Evolutionary conservation across 78 protist species (phyloP), one percentile per base, ranked within the genome.

Genomic region (Dictyostelium brefeldianum): DNA sequence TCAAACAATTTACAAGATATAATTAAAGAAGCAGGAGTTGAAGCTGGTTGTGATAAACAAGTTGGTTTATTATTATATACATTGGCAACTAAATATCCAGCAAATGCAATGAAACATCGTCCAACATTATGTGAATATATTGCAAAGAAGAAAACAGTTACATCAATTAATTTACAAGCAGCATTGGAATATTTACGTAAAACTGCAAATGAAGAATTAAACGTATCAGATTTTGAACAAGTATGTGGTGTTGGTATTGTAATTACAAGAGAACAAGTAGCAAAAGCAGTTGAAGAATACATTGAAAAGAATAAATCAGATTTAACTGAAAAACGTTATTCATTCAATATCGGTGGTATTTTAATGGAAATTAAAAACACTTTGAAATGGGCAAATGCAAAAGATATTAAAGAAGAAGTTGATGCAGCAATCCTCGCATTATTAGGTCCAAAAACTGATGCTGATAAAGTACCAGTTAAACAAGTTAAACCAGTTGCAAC

Each of bases 211-310:
- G 85, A 91, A 18, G 83, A 71, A 15, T 25, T 94, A 18, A 48
- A 82, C 11, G 71, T 12, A 0, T 3, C 15, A n/a, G 96, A 80
- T 17, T 74, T 89, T 46, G 56, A 25, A 18, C 25, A n/a, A 10
- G 3, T 4, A 22, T 89, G 96, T 50, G 96, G 94, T 71, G 90
- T 84, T 11, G 97, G 95, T 71, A 50, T 95, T 9, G 90, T 81
- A 27, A 89, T 90, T 56, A 80, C 95, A 14, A 27, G 64, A 31
- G 97, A 79, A 20, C 90, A 91, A 78, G 85, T 95, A 12, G 7
- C 46, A 51, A 56, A 80, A 17, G 81, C 69, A 6, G 95, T 95
- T 5, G 67, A 89, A 0, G 56, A 78, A 4, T 82, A 36, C 14
- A 36, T 95, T 64, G 70, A 22, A 18, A 77, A 59, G 50, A 17